Evolutionary conservation across 2,329 filamentous ascomycete genomes (phyloP).

Genomic region (Macrophomina tecta): DNA sequence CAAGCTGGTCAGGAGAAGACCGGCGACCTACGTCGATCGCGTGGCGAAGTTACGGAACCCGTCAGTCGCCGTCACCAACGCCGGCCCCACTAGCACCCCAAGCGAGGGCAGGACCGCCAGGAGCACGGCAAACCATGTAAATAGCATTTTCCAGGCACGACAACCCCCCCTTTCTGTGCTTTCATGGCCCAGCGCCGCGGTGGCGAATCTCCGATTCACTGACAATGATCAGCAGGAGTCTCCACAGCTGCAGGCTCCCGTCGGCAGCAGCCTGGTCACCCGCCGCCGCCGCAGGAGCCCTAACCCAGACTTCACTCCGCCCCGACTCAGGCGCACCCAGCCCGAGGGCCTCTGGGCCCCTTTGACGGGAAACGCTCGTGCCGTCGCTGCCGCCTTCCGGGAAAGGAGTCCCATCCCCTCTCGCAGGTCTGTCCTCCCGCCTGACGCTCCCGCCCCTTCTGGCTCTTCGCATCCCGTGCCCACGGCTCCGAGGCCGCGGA

Average conservation of each 20-base stretch:
- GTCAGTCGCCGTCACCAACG: not conserved
- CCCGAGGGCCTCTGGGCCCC: not conserved
- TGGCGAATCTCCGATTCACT: not conserved
- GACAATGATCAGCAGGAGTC: not conserved
- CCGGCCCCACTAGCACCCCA: not conserved
- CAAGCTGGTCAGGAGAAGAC: not conserved
- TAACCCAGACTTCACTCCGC: conserved; percentile 2
- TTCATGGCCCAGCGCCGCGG: too few relatives aligned
- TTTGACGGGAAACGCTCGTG: not conserved
- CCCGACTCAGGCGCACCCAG: not conserved
- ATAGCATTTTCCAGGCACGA: not conserved
- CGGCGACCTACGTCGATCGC: not conserved
- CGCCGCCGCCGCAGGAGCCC: not conserved
- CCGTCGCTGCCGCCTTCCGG: conserved; percentile 3
- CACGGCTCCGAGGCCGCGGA: not conserved
- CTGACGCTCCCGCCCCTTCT: not conserved
- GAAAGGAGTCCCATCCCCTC: not conserved
- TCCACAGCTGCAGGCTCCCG: conserved; percentile 12
- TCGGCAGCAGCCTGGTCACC: not conserved
- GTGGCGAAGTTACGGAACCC: conserved; percentile 6
- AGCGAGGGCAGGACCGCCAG: not conserved
- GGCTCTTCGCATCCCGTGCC: not conserved
- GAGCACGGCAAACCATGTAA: not conserved
- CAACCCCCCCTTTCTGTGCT: too few relatives aligned
- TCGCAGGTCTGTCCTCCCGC: not conserved